Evolutionary conservation across 495 filamentous ascomycete species (phyloP), one percentile per base, ranked within the genome.

Genomic region (Hypomontagnella submonticulosa): DNA sequence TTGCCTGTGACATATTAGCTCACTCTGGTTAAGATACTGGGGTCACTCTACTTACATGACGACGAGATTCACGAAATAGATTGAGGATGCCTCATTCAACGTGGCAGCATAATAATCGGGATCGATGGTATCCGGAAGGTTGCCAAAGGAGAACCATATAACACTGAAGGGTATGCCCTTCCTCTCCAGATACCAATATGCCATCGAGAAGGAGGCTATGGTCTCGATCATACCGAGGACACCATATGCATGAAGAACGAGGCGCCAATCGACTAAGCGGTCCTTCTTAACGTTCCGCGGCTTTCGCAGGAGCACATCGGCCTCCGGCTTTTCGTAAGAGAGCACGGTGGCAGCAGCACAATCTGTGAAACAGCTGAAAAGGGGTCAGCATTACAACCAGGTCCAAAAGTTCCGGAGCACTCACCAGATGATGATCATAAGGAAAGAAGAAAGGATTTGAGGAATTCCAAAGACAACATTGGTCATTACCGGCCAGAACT

Each of bases 41-140:
- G 18, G 10, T 10, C 15, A 9, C 4, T n/a, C 13, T 1, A 67
- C 79, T 71, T 71, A 84, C 86, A 89, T 88, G 4, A 89, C 83
- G 5, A 92, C 87, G 7, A 92, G 76, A n/a, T 83, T 90, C 30
- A 91, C 83, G 62, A 92, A 92, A 66, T 92, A 92, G 34, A 91
- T 85, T 19, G 82, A 85, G 23, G 83, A 86, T 16, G 86, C 88
- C 42, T 82, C 79, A 57, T 87, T 88, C 12, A 87, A 67, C 18
- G 79, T 73, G 16, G 73, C 69, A 4, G 73, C 78, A 49, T 78
- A 82, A 49, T 74, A 83, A 27, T 84, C 83, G 0, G 74, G 44
- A 42, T 82, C 77, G 15, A 87, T 72, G 11, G 68, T 67, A 16
- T 75, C 70, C 0, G 82, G 81, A 4, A 81, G 63, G 13, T 69